phyloP scores from a whole-genome alignment of 2,329 filamentous ascomycete genomes.

The Lasiodiplodia hormozganensis region DNA sequence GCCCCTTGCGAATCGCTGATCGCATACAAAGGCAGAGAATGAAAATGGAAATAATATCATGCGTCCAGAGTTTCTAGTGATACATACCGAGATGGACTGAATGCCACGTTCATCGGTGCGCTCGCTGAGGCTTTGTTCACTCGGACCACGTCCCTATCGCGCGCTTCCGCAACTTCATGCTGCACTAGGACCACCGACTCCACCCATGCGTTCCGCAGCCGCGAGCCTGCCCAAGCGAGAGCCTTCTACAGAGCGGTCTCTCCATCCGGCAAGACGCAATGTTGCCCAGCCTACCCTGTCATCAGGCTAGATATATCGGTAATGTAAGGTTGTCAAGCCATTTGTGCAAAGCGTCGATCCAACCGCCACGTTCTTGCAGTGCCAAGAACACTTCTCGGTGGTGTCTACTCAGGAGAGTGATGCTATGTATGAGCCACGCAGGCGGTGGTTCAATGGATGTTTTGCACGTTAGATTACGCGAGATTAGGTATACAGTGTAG shows the following conservation, averaged over 20 bases:
- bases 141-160: background rate
- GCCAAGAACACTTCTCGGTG: too few relatives aligned
- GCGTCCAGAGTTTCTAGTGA: background rate
- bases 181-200: slow-evolving; percentile 14
- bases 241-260: slow-evolving; percentile 8
- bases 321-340: too few relatives aligned
- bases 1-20: background rate
- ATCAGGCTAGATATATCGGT: too few relatives aligned
- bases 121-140: background rate
- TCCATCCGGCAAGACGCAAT: too few relatives aligned
- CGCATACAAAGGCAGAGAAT: background rate
- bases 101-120: background rate
- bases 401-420: too few relatives aligned
- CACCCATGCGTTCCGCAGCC: slow-evolving; percentile 1
- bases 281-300: too few relatives aligned
- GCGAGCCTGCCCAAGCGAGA: slow-evolving; percentile 10
- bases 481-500: background rate
- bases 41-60: background rate
- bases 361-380: too few relatives aligned
- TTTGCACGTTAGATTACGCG: background rate
- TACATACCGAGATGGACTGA: background rate
- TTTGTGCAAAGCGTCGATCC: too few relatives aligned
- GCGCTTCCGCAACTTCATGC: too few relatives aligned
- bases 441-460: background rate
- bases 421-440: too few relatives aligned